Evolutionary conservation across 2,329 filamentous ascomycete species (phyloP).

Genomic region (Alternaria dauci): DNA sequence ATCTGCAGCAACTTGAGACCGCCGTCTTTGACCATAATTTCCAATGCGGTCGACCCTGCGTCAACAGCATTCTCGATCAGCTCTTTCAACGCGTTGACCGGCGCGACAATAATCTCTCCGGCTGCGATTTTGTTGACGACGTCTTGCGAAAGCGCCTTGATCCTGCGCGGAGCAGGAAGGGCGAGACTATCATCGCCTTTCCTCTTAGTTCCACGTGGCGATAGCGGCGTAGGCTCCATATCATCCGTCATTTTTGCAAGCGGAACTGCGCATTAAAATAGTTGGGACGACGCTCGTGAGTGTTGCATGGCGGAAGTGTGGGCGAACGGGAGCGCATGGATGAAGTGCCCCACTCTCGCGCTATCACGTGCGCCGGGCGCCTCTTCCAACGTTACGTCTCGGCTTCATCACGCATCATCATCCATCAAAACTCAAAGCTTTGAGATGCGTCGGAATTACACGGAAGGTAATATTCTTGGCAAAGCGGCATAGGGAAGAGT

Average conservation of each 20-base stretch:
- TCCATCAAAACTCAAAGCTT: not conserved
- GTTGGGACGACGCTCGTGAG: slow-evolving; percentile 15
- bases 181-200: slow-evolving; percentile 47
- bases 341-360: slow-evolving; percentile 33
- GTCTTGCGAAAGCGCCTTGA: slow-evolving; percentile 84
- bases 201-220: slow-evolving; percentile 48
- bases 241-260: slow-evolving; percentile 36
- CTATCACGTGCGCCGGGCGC: slow-evolving; percentile 22
- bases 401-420: not conserved
- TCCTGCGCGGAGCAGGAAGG: slow-evolving; percentile 54
- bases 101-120: slow-evolving; percentile 97
- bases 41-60: slow-evolving; percentile 90
- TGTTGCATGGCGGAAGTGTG: slow-evolving; percentile 4
- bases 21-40: slow-evolving; percentile 92
- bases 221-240: slow-evolving; percentile 39
- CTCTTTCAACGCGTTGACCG: slow-evolving; percentile 95
- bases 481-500: not conserved
- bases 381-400: not conserved
- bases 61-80: slow-evolving; percentile 97
- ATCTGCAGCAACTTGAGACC: slow-evolving; percentile 95
- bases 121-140: slow-evolving; percentile 99
- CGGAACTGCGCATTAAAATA: not conserved
- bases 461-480: not conserved
- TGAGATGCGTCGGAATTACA: not conserved
- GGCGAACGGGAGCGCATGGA: slow-evolving; percentile 18